phyloP scores from a whole-genome alignment of 1,139 yeast species.

The Saccharomycopsis crataegensis region DNA sequence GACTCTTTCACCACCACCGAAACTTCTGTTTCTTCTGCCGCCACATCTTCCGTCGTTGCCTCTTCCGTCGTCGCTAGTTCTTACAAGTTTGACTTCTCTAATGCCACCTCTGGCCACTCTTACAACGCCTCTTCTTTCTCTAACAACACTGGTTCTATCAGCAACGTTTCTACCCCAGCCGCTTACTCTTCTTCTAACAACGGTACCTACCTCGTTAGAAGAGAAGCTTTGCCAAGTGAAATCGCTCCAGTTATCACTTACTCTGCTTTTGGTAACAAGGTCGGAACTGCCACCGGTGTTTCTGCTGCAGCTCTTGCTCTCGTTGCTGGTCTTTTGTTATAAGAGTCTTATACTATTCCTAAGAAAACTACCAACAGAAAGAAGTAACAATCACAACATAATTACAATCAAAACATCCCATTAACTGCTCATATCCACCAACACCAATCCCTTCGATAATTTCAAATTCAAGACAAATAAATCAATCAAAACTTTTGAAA shows the following conservation, averaged over 20 bases:
- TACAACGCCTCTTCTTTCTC: neutral
- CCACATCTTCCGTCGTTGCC: constrained; percentile 1
- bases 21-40: constrained; percentile 2
- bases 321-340: constrained; percentile 16
- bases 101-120: constrained; percentile 5
- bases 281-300: constrained; percentile 6
- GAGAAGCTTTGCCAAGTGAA: constrained; percentile 11
- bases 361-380: neutral
- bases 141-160: neutral
- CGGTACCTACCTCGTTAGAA: constrained; percentile 6
- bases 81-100: constrained; percentile 10
- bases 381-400: too few relatives aligned
- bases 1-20: constrained; percentile 6
- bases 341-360: neutral
- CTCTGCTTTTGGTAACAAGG: constrained; percentile 15
- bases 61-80: neutral
- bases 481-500: too few relatives aligned
- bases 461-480: too few relatives aligned
- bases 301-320: constrained; percentile 13
- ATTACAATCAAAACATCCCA: too few relatives aligned
- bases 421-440: too few relatives aligned
- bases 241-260: constrained; percentile 16
- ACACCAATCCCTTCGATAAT: too few relatives aligned
- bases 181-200: neutral
- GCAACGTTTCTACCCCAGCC: neutral